Evolutionary conservation across 176 grass and related monocot species (phyloP).

Genomic region (Phoenix dactylifera): DNA sequence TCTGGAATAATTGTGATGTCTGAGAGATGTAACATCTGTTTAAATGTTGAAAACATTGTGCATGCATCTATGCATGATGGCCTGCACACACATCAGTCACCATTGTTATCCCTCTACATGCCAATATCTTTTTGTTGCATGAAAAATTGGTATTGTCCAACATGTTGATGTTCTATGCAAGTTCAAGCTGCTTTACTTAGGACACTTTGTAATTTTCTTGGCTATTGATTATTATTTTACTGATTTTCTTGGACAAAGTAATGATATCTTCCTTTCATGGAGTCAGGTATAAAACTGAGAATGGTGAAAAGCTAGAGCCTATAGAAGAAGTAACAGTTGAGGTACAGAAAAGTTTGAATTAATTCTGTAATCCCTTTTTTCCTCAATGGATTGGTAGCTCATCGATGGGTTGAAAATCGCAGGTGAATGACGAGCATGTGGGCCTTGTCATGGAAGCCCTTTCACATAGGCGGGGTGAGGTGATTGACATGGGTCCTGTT

Average conservation of each 20-base stretch:
- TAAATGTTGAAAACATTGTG: too few species aligned
- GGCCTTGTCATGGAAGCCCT: constrained; percentile 91
- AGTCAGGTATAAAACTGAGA: constrained; percentile 84
- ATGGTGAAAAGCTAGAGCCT: constrained; percentile 63
- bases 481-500: constrained; percentile 95
- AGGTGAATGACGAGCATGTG: constrained; percentile 95
- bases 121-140: too few species aligned
- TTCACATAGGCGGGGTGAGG: constrained; percentile 76
- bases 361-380: constrained; percentile 10
- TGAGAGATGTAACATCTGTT: too few species aligned
- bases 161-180: too few species aligned
- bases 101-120: too few species aligned
- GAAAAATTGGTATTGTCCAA: too few species aligned
- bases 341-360: constrained; percentile 38
- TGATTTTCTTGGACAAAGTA: not conserved
- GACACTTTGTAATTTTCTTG: not conserved
- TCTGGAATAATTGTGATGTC: too few species aligned
- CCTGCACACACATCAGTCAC: too few species aligned
- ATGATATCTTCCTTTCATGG: constrained; percentile 11
- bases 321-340: constrained; percentile 99
- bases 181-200: too few species aligned
- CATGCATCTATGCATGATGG: too few species aligned
- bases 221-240: not conserved
- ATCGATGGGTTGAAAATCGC: constrained; percentile 28
- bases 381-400: constrained; percentile 16